phyloP scores from a whole-genome alignment of 345 rosid species.

The Gossypium rotundifolium region DNA sequence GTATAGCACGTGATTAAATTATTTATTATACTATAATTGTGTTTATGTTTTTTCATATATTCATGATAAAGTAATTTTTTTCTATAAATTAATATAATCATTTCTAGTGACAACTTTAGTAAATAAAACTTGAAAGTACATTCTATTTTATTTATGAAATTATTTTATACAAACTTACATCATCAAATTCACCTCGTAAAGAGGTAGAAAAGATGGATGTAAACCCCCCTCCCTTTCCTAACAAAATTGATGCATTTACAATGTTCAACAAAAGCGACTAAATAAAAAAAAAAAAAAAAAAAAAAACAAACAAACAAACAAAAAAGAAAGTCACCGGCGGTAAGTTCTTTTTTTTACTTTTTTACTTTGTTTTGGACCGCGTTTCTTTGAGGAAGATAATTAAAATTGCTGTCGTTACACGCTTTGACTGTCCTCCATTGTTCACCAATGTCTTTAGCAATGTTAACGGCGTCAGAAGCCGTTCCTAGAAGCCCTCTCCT shows the following conservation, averaged over 20 bases:
- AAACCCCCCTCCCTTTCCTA: constrained; percentile 8
- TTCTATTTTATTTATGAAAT: constrained; percentile 15
- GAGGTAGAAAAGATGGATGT: background rate
- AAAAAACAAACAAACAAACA: too few species aligned
- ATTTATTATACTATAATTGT: too few species aligned
- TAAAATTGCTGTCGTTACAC: constrained; percentile 15
- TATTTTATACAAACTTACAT: constrained; percentile 21
- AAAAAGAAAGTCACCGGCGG: background rate
- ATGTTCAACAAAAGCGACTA: background rate
- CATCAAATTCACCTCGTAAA: background rate
- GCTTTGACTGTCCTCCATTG: constrained; percentile 41
- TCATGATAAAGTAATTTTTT: too few species aligned
- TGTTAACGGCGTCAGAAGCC: constrained; percentile 60
- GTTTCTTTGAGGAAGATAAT: constrained; percentile 25
- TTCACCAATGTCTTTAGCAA: constrained; percentile 54
- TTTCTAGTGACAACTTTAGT: background rate
- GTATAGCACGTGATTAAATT: too few species aligned
- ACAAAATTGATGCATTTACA: constrained; percentile 58
- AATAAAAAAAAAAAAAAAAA: too few species aligned
- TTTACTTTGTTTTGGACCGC: background rate
- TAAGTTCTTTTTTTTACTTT: background rate
- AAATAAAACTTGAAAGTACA: background rate
- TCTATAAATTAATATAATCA: too few species aligned
- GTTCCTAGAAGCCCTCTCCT: constrained; percentile 78
- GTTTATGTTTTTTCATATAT: too few species aligned